Conservation (phyloP, 1,284 basidiomycete species). For the Veloboletus limbatus region DNA sequence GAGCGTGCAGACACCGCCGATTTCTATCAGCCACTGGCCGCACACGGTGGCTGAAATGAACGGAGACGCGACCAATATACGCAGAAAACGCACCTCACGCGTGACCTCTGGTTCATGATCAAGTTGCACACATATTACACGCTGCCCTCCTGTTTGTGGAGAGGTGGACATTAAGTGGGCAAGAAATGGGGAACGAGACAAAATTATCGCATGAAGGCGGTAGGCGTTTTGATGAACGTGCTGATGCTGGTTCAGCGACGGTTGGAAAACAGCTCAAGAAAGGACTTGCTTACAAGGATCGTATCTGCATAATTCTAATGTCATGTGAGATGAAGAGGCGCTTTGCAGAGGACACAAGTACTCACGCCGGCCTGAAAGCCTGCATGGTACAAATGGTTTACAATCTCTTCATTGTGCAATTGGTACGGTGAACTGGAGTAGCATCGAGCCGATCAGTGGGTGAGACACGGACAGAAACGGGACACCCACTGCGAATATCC, state of each 20-base stretch:
- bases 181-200: conserved; percentile 82
- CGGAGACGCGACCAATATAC: conserved; percentile 20
- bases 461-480: background rate
- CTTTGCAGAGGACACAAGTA: conserved; percentile 19
- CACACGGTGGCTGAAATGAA: conserved; percentile 29
- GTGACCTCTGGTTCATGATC: conserved; percentile 79
- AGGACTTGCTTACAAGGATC: conserved; percentile 53
- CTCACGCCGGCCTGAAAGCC: conserved; percentile 79
- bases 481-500: conserved; percentile 46
- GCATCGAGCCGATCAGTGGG: conserved; percentile 13
- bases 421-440: conserved; percentile 45
- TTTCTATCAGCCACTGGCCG: conserved; percentile 20
- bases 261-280: conserved; percentile 11
- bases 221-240: conserved; percentile 74
- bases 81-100: conserved; percentile 60
- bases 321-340: conserved; percentile 13
- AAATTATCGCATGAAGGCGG: conserved; percentile 76
- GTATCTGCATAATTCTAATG: conserved; percentile 77
- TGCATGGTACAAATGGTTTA: conserved; percentile 71
- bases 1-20: conserved; percentile 21
- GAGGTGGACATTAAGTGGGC: conserved; percentile 81
- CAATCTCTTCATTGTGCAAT: conserved; percentile 66
- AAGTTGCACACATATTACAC: conserved; percentile 69
- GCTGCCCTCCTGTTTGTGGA: conserved; percentile 56
- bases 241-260: conserved; percentile 38